These are phyloP conservation scores for Rubroboletus satanas DNA, from an alignment of 768 basidiomycete species.

Conservation along the genomic window DNA sequence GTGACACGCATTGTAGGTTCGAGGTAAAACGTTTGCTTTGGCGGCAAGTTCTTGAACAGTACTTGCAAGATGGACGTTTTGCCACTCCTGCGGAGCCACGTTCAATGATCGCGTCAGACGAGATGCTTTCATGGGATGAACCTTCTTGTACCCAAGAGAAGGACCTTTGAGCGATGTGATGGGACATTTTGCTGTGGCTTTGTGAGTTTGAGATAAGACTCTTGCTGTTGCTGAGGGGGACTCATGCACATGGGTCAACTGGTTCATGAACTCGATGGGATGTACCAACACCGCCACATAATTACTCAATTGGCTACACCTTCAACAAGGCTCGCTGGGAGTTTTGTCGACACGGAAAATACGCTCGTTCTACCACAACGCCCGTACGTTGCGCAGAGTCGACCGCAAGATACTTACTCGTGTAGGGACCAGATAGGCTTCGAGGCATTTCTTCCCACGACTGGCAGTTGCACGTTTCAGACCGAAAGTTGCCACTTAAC, in stretches of 20 bases:
- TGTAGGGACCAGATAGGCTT: not conserved
- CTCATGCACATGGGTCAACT: constrained; percentile 1
- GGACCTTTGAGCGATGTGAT: constrained; percentile 54
- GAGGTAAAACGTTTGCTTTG: constrained; percentile 86
- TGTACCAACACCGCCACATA: constrained; percentile 5
- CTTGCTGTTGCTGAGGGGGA: constrained; percentile 8
- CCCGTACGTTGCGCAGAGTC: not conserved
- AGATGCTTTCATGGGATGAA: constrained; percentile 17
- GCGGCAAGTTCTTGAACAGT: constrained; percentile 78
- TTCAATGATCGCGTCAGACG: not conserved
- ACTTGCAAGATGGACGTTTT: constrained; percentile 91
- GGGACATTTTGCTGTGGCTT: constrained; percentile 16
- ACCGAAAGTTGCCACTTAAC: not conserved
- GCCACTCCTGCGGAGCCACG: constrained; percentile 58
- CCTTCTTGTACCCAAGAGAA: constrained; percentile 72
- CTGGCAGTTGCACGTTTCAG: not conserved
- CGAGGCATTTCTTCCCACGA: constrained; percentile 7
- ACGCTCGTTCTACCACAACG: not conserved
- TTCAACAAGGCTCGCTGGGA: not conserved
- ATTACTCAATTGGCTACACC: not conserved
- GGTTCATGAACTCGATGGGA: not conserved
- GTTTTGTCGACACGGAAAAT: not conserved
- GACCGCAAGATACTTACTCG: not conserved
- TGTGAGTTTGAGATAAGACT: constrained; percentile 8
- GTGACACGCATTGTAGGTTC: constrained; percentile 79